Evolutionary conservation across 371 early-diverging fungal genomes (phyloP).

Genomic region (Chytridium lagenaria): DNA sequence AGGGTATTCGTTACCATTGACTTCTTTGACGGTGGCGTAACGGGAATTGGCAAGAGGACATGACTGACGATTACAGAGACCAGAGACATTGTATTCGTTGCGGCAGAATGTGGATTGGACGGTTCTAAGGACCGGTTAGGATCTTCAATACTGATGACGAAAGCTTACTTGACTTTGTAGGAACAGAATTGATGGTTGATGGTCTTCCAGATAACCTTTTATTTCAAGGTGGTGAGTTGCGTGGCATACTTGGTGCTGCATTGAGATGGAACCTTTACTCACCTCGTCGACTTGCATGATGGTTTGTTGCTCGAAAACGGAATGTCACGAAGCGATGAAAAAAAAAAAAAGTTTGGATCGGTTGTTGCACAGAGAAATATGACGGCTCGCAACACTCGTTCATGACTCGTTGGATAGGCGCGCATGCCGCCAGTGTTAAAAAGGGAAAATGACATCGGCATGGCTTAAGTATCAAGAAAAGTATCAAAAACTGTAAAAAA

Average conservation of each 20-base stretch:
- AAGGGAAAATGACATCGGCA: too few relatives aligned
- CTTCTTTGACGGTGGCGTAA: slow-evolving; percentile 98
- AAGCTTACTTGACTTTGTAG: slow-evolving; percentile 88
- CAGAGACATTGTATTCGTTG: slow-evolving; percentile 98
- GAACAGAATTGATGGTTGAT: slow-evolving; percentile 94
- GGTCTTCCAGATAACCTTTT: slow-evolving; percentile 85
- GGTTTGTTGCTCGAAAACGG: too few relatives aligned
- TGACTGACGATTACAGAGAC: slow-evolving; percentile 94
- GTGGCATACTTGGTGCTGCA: not conserved
- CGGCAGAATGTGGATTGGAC: slow-evolving; percentile 91
- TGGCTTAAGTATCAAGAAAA: too few relatives aligned
- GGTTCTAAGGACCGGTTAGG: slow-evolving; percentile 60
- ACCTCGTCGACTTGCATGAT: not conserved
- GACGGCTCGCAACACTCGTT: too few relatives aligned
- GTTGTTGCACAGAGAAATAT: too few relatives aligned
- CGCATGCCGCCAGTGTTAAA: too few relatives aligned
- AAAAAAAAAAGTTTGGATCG: too few relatives aligned
- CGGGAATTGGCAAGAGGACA: slow-evolving; percentile 98
- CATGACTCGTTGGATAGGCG: too few relatives aligned
- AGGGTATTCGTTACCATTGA: slow-evolving; percentile 64
- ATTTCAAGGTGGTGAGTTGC: not conserved
- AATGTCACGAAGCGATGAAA: too few relatives aligned
- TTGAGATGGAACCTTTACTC: not conserved
- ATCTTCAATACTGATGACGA: not conserved
- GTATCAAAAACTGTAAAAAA: too few relatives aligned